These are phyloP conservation scores for Salvia miltiorrhiza DNA, from an alignment of 257 asterid species.

Conservation along the genomic window DNA sequence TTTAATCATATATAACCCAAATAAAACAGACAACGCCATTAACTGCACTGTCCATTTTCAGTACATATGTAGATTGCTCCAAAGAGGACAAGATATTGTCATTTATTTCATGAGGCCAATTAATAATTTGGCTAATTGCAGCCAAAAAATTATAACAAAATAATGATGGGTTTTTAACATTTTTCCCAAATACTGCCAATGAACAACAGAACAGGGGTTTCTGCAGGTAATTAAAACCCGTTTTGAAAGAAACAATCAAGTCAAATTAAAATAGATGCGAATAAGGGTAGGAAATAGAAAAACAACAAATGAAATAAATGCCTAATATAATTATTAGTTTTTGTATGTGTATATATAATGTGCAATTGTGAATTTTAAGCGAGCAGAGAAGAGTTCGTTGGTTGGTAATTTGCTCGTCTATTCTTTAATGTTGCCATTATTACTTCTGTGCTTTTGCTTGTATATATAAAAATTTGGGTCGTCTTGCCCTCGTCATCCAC, in stretches of 20 bases:
- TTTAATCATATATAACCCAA: too few species aligned
- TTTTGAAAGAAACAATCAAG: conserved; percentile 24
- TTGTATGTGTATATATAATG: neutral
- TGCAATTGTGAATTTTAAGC: neutral
- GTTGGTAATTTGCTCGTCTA: neutral
- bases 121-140: neutral
- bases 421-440: neutral
- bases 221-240: conserved; percentile 13
- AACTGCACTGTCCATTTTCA: neutral
- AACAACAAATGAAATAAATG: conserved; percentile 36
- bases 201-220: neutral
- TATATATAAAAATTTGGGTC: neutral
- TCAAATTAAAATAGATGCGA: neutral
- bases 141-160: neutral
- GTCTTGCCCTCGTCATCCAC: neutral
- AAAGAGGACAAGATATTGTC: neutral
- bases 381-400: conserved; percentile 11
- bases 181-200: conserved; percentile 12
- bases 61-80: neutral
- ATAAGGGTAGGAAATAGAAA: neutral
- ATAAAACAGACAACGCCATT: too few species aligned
- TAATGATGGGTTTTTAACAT: conserved; percentile 16
- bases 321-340: neutral
- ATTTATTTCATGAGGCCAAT: neutral
- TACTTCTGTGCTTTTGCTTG: neutral